These are phyloP conservation scores for Rhodotorula toruloides DNA, from an alignment of 768 basidiomycete species.

Conservation along the genomic window DNA sequence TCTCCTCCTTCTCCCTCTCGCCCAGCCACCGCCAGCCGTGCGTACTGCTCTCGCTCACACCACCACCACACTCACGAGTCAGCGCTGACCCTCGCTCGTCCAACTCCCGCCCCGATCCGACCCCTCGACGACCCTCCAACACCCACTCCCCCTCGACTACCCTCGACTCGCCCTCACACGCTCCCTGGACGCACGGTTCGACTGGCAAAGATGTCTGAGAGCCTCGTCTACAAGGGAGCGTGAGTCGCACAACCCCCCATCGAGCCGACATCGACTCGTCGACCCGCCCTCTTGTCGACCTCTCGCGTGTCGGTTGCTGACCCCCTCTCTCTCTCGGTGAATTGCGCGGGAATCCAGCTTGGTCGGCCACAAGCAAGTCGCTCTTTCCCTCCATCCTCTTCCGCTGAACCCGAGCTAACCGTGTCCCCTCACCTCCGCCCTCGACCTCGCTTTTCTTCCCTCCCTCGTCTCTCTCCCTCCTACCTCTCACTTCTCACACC, in stretches of 20 bases:
- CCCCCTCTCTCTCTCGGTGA: no score
- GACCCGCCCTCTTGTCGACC: neutral
- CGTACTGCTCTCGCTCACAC: no score
- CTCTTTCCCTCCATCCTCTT: neutral
- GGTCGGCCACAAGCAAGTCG: constrained; percentile 36
- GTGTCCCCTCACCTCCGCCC: neutral
- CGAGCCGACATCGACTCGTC: neutral
- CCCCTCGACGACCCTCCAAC: neutral
- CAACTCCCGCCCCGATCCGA: no score
- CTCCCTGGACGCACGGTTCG: no score
- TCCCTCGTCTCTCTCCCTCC: constrained; percentile 1
- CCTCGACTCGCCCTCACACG: neutral
- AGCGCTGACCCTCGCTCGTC: no score
- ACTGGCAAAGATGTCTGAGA: constrained; percentile 20
- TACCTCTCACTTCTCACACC: neutral
- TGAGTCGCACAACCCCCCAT: neutral
- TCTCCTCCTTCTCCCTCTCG: neutral
- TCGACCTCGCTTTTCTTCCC: neutral
- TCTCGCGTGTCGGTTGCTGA: neutral
- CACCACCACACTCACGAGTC: neutral
- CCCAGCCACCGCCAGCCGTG: neutral
- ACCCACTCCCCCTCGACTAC: neutral
- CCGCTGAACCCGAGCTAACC: neutral
- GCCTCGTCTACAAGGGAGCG: constrained; percentile 37
- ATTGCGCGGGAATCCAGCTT: no score